Base-by-base conservation (phyloP, 2,329 filamentous ascomycete genomes). In the Helminthosporium solani region DNA sequence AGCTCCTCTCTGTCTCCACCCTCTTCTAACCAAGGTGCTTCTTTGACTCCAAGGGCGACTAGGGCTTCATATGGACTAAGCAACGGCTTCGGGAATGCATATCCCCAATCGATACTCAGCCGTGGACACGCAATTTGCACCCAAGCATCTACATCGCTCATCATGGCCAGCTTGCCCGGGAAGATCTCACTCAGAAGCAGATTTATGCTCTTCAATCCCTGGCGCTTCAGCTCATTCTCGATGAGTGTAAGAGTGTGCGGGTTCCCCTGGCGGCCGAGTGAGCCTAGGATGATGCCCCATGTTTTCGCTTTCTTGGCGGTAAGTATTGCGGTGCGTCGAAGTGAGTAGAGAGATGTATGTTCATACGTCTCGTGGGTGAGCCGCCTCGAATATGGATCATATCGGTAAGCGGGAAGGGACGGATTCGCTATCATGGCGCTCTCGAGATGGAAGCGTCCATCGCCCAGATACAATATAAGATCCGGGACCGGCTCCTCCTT, bases 381-480 rank as follows among this genome's bases (percentile, higher is more conserved):
- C 47, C 88, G 90, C 40, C 92, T 83, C 9, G 90, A 94, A 73
- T 99, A 99, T 0, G 95, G 94, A 66, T 99, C 94, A 70, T 99
- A 99, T 53, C 94, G 83, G 73, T 96, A 99, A 2, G 95, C 92
- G 0, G 92, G 88, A 28, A 96, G 82, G 4, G 77, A 73, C 0
- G 95, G 94, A 72, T 99, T 99, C 67, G 97, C 94, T 56, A 99
- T 99, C 92, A 99, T 99, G 63, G 95, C 92, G 63, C 89, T 95
- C 72, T 99, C 94, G 34, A 99, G 86, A 68, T 99, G 94, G 75
- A 96, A 96, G 48, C 91, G 83, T 11, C 91, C 91, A 64, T 96
- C 91, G 37, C 91, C 91, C 12, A 96, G 82, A 67, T 96, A 96
- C 1, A 96, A 76, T 36, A 96, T 86, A 53, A 90, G 72, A 64